Percentiles rank a stretch among this genome's conserved stretches.
These are phyloP conservation scores for Termitomyces heimii DNA, from an alignment of 768 basidiomycete species.

Conservation along the genomic window DNA sequence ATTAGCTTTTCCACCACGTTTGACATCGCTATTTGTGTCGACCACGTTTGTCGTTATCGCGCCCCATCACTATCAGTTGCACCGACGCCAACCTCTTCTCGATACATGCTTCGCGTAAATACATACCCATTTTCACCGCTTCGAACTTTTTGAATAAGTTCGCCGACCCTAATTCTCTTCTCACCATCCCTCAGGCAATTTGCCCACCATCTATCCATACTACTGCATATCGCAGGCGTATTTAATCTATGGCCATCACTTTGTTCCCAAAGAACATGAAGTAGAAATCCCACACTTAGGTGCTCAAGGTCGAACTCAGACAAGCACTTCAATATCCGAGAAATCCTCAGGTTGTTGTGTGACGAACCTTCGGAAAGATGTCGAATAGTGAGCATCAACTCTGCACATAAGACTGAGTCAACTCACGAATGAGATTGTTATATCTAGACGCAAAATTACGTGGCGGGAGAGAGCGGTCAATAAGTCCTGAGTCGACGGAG, in stretches of 20 bases:
- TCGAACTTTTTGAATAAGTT: slow-evolving; percentile 46
- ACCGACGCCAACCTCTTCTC: slow-evolving; percentile 20
- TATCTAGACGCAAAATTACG: slow-evolving; percentile 51
- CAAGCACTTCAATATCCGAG: slow-evolving; percentile 70
- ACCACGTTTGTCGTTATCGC: neutral
- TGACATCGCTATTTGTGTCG: neutral
- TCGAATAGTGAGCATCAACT: neutral
- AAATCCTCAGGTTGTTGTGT: slow-evolving; percentile 76
- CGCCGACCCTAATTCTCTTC: slow-evolving; percentile 51
- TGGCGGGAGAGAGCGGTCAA: slow-evolving; percentile 45
- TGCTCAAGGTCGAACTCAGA: slow-evolving; percentile 66
- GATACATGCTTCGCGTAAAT: slow-evolving; percentile 57
- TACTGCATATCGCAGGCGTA: slow-evolving; percentile 38
- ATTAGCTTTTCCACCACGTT: neutral
- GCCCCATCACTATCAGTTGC: slow-evolving; percentile 23
- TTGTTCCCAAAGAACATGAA: slow-evolving; percentile 67
- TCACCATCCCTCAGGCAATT: slow-evolving; percentile 62
- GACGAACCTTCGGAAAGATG: slow-evolving; percentile 38
- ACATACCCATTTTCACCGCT: slow-evolving; percentile 28
- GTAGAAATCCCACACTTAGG: slow-evolving; percentile 58
- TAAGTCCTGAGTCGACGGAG: slow-evolving; percentile 49
- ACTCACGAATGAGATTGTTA: slow-evolving; percentile 62
- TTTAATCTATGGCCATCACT: slow-evolving; percentile 51
- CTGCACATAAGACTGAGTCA: neutral
- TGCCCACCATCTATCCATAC: slow-evolving; percentile 79